Conservation (phyloP, 2,329 filamentous ascomycete genomes). For the Penicillium hesseltinei region DNA sequence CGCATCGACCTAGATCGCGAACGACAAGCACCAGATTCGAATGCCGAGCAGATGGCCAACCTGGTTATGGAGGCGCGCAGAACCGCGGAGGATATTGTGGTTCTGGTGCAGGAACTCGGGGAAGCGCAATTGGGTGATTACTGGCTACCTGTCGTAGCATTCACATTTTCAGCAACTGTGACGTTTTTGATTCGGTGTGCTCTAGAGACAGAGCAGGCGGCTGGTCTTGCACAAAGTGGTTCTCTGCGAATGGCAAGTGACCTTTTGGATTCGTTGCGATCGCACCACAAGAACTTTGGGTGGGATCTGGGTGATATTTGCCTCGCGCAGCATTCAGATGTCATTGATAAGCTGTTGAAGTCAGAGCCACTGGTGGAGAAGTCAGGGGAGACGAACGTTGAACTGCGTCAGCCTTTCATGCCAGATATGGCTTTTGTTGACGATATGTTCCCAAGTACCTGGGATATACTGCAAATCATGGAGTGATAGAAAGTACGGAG, state of each 20-base stretch:
- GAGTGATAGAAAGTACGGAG: not conserved
- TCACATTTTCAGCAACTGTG: constrained; percentile 50
- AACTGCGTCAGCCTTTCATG: constrained; percentile 3
- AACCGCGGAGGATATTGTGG: constrained; percentile 51
- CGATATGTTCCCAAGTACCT: constrained; percentile 12
- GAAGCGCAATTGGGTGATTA: constrained; percentile 49
- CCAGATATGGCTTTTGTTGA: constrained; percentile 12
- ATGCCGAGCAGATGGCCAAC: constrained; percentile 20
- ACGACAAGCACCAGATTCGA: constrained; percentile 22
- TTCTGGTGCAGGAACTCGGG: constrained; percentile 48
- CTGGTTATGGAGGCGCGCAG: constrained; percentile 42
- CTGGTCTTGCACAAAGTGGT: constrained; percentile 22
- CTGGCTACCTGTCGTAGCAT: constrained; percentile 51
- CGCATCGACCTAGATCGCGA: constrained; percentile 49
- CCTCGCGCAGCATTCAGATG: constrained; percentile 48
- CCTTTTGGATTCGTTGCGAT: constrained; percentile 42
- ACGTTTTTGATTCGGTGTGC: constrained; percentile 53
- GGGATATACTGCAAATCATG: constrained; percentile 12
- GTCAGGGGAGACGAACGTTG: not conserved
- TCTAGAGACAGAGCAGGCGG: constrained; percentile 34
- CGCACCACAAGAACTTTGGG: constrained; percentile 39
- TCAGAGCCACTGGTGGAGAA: not conserved
- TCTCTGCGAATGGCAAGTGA: constrained; percentile 47
- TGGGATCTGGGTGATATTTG: constrained; percentile 56
- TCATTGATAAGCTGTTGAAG: constrained; percentile 45